Evolutionary conservation across 495 filamentous ascomycete species (phyloP).

Genomic region (Penicillium riverlandense): DNA sequence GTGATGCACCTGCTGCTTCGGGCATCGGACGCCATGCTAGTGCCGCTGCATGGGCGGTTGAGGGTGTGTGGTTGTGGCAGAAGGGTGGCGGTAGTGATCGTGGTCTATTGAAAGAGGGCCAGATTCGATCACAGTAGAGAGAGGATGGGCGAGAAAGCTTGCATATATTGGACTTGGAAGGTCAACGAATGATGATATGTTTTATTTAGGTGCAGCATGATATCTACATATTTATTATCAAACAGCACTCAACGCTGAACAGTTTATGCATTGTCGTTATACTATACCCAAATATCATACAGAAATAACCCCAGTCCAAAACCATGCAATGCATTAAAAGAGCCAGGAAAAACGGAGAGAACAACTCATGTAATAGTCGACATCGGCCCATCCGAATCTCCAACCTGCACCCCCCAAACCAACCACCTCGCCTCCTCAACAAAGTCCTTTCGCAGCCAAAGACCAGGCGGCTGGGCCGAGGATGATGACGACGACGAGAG

Average conservation of each 20-base stretch:
- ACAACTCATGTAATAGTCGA: too few species aligned
- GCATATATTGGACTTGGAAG: background rate
- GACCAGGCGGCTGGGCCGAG: constrained; percentile 10
- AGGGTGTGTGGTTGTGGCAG: constrained; percentile 88
- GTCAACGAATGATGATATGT: background rate
- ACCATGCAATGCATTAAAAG: too few species aligned
- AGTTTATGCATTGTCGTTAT: too few species aligned
- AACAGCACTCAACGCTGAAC: too few species aligned
- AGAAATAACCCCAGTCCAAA: background rate
- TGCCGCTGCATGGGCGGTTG: constrained; percentile 73
- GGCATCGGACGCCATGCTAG: constrained; percentile 49
- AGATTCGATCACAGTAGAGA: constrained; percentile 22
- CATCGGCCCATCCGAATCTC: constrained; percentile 25
- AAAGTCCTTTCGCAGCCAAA: constrained; percentile 37
- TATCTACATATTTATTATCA: too few species aligned
- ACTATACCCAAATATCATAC: background rate
- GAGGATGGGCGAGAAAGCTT: too few species aligned
- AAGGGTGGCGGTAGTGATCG: constrained; percentile 61
- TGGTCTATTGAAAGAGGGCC: constrained; percentile 30
- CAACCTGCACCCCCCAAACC: constrained; percentile 50
- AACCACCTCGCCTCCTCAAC: constrained; percentile 38
- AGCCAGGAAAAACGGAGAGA: too few species aligned
- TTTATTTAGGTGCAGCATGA: too few species aligned
- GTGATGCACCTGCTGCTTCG: constrained; percentile 9
- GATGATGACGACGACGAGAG: constrained; percentile 7